phyloP scores from a whole-genome alignment of 305 asterid species.

The Rubia peregrina region DNA sequence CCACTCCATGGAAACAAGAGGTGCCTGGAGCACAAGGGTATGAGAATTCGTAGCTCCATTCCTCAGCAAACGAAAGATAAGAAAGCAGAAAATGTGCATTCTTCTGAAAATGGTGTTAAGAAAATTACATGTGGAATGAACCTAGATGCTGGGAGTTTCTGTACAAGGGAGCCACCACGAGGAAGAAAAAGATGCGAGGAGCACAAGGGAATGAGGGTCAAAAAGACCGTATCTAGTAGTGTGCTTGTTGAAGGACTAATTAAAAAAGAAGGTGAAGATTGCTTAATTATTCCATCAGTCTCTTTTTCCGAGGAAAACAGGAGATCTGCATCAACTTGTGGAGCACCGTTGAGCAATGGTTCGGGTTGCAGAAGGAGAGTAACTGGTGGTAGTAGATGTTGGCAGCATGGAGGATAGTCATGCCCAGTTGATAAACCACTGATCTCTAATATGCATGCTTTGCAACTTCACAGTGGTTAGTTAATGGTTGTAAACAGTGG shows the following conservation, averaged over 20 bases:
- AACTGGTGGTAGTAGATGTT: slow-evolving; percentile 19
- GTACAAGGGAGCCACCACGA: slow-evolving; percentile 26
- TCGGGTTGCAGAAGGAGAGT: slow-evolving; percentile 26
- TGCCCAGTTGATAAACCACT: too few relatives aligned
- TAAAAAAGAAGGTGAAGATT: neutral
- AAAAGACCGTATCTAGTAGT: slow-evolving; percentile 9
- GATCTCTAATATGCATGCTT: neutral
- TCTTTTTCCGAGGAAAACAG: neutral
- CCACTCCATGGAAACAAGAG: slow-evolving; percentile 58
- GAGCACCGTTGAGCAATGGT: slow-evolving; percentile 19
- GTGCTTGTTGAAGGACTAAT: slow-evolving; percentile 9
- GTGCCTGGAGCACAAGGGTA: slow-evolving; percentile 66
- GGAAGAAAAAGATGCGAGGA: slow-evolving; percentile 38
- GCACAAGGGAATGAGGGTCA: slow-evolving; percentile 33
- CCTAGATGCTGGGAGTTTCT: slow-evolving; percentile 22
- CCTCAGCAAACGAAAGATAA: slow-evolving; percentile 16
- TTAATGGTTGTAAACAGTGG: neutral
- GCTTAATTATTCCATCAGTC: slow-evolving; percentile 15
- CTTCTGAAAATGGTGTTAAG: neutral
- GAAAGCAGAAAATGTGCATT: slow-evolving; percentile 8
- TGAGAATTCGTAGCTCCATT: slow-evolving; percentile 28
- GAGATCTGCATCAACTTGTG: slow-evolving; percentile 16
- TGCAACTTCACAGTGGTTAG: neutral
- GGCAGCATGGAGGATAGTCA: slow-evolving; percentile 21
- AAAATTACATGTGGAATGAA: slow-evolving; percentile 24